phyloP scores from a whole-genome alignment of 176 grass and related monocot genomes.

The Lolium multiflorum region DNA sequence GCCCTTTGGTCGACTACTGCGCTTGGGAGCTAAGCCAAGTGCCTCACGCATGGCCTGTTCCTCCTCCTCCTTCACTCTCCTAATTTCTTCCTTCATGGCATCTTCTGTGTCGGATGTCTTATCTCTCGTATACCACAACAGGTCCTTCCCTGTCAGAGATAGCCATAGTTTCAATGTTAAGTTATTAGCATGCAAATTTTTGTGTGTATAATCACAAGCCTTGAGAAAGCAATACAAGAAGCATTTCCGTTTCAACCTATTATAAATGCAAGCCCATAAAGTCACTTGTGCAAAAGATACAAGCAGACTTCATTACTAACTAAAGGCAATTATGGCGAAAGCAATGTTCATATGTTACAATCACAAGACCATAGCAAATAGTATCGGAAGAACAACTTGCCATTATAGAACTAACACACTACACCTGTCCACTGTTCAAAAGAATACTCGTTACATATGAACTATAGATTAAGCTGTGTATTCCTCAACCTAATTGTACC shows the following conservation, averaged over 20 bases:
- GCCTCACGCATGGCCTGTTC: conserved; percentile 95
- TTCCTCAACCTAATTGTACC: background rate
- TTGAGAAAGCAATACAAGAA: conserved; percentile 20
- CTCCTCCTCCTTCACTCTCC: conserved; percentile 95
- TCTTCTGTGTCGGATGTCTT: conserved; percentile 77
- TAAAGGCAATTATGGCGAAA: background rate
- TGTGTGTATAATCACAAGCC: background rate
- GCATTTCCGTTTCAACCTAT: background rate
- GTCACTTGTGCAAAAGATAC: background rate
- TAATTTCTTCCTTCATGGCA: conserved; percentile 89
- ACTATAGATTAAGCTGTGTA: background rate
- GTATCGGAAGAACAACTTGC: background rate
- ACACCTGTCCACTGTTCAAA: background rate
- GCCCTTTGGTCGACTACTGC: conserved; percentile 66
- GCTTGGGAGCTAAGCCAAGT: conserved; percentile 94
- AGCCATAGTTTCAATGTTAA: background rate
- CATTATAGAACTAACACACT: background rate
- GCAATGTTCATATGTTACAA: background rate
- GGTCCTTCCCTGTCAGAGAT: conserved; percentile 72
- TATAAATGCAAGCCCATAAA: background rate
- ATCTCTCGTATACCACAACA: conserved; percentile 85
- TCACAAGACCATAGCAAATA: background rate
- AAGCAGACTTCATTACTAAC: background rate
- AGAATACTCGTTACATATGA: background rate
- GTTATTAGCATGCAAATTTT: background rate